Evolutionary conservation across 78 protist genomes (phyloP).

Genomic region (Trichosphaerium sp.): DNA sequence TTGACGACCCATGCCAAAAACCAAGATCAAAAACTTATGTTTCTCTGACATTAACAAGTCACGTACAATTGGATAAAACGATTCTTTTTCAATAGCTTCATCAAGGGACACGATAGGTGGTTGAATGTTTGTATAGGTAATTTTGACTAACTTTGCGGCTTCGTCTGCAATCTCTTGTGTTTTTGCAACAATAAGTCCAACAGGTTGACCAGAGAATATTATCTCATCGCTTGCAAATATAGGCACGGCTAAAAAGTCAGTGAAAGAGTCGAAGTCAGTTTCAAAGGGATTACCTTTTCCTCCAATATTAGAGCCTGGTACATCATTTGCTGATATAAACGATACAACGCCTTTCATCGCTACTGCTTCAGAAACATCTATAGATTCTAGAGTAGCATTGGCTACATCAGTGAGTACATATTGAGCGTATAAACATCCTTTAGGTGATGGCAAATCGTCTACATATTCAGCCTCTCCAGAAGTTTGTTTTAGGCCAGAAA

Average conservation of each 20-base stretch:
- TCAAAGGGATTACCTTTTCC: no score
- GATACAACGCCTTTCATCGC: conserved; percentile 17
- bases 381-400: background rate
- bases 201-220: conserved; percentile 1
- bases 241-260: conserved; percentile 1
- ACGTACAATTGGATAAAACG: no score
- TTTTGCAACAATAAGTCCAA: conserved; percentile 34
- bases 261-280: background rate
- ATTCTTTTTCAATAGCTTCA: background rate
- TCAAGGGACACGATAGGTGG: background rate
- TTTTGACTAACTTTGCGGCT: background rate
- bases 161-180: conserved; percentile 7
- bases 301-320: background rate
- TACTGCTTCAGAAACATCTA: conserved; percentile 4
- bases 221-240: conserved; percentile 10
- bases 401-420: background rate
- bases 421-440: background rate
- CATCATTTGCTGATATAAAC: background rate
- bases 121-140: background rate
- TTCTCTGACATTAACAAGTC: no score
- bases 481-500: conserved; percentile 1
- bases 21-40: no score
- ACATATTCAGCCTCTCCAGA: conserved; percentile 26
- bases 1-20: no score
- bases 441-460: background rate